Conservation (phyloP, 345 rosid genomes). For the Pistacia vera region DNA sequence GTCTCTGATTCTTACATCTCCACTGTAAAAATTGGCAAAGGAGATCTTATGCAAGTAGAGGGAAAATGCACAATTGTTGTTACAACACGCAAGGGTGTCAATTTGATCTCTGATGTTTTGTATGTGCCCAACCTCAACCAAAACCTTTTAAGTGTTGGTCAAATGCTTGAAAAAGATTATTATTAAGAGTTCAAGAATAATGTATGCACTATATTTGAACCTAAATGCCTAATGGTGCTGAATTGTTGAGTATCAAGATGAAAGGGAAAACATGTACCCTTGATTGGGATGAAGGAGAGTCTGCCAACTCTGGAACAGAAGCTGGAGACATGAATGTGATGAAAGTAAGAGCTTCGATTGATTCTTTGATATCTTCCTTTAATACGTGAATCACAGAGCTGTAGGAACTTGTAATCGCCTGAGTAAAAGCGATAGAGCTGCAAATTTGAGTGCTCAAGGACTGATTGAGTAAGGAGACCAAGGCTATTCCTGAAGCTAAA, state of each 20-base stretch:
- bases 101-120: background rate
- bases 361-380: conserved; percentile 66
- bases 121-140: background rate
- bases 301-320: too few species aligned
- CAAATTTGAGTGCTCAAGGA: conserved; percentile 77
- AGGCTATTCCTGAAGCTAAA: conserved; percentile 87
- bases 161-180: background rate
- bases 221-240: too few species aligned
- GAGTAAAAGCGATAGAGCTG: conserved; percentile 84
- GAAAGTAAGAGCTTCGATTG: conserved; percentile 71
- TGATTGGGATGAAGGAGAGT: too few species aligned
- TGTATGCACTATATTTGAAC: too few species aligned
- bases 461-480: conserved; percentile 72
- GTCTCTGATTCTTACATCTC: too few species aligned
- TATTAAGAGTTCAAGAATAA: too few species aligned
- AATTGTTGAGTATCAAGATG: too few species aligned
- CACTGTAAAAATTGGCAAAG: too few species aligned
- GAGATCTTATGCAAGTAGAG: too few species aligned
- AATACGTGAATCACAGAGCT: conserved; percentile 72
- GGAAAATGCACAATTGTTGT: background rate
- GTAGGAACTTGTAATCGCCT: conserved; percentile 85
- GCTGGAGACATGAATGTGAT: conserved; percentile 51
- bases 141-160: background rate
- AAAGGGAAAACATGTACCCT: too few species aligned
- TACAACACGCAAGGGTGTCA: background rate